These are phyloP conservation scores for Crotalaria pallida DNA, from an alignment of 306 rosid genomes.

Conservation along the genomic window DNA sequence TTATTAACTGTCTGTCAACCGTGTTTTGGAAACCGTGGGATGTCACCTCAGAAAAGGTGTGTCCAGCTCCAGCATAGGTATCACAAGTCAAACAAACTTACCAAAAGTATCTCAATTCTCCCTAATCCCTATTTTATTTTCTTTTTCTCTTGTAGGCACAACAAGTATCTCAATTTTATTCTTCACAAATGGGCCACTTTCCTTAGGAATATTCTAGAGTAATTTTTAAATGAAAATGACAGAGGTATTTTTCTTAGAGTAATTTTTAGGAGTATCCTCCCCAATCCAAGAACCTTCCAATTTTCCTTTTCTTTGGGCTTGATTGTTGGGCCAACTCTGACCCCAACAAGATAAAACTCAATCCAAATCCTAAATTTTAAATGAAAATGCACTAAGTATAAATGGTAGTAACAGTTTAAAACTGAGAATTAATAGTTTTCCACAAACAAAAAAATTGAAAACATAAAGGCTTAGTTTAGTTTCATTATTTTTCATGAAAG, in stretches of 20 bases:
- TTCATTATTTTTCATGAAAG: too few relatives aligned
- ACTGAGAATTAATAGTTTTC: neutral
- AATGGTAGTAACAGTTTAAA: neutral
- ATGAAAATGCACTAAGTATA: neutral
- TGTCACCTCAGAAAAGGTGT: constrained; percentile 15
- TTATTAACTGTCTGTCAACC: constrained; percentile 63
- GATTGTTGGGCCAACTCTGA: neutral
- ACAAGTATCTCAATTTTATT: neutral
- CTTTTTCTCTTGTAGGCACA: neutral
- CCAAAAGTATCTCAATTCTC: neutral
- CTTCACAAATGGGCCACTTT: neutral
- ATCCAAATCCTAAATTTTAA: neutral
- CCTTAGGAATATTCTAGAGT: too few relatives aligned
- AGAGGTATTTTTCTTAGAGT: too few relatives aligned
- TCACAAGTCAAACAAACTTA: neutral
- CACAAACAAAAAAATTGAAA: neutral
- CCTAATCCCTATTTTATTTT: too few relatives aligned
- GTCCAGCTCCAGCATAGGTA: neutral
- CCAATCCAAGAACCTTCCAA: neutral
- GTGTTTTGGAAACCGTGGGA: constrained; percentile 37
- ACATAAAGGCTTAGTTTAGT: too few relatives aligned
- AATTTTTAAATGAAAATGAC: too few relatives aligned
- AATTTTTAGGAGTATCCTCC: too few relatives aligned
- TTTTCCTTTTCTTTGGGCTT: constrained; percentile 2
- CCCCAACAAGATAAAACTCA: too few relatives aligned